Percentiles rank a stretch among this genome's conserved stretches.
Conservation (phyloP, 2,329 filamentous ascomycete species). For the Aspergillus carbonarius region DNA sequence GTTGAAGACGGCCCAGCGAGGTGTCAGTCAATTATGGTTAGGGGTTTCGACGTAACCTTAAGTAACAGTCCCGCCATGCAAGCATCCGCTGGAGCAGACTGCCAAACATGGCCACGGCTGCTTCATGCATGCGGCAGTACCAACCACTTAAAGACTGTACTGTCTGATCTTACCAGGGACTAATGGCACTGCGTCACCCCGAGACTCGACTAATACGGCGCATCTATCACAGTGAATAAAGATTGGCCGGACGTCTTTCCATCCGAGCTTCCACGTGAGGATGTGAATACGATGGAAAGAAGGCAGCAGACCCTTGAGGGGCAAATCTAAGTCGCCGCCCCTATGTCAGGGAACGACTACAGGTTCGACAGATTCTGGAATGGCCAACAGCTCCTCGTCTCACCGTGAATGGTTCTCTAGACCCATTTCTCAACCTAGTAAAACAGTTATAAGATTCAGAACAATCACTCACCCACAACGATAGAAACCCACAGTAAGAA, state of each 20-base stretch:
- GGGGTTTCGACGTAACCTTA: not conserved
- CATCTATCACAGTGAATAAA: no score
- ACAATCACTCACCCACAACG: not conserved
- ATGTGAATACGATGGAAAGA: no score
- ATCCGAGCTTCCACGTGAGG: no score
- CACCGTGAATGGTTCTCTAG: not conserved
- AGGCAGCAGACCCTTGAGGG: no score
- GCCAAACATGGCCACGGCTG: not conserved
- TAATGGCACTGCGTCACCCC: no score
- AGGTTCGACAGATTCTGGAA: no score
- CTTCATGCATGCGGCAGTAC: not conserved
- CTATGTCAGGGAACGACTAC: no score
- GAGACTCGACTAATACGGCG: not conserved
- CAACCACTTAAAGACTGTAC: not conserved
- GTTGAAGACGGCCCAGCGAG: not conserved
- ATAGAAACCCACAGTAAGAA: not conserved
- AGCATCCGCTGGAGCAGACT: not conserved
- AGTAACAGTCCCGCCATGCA: not conserved
- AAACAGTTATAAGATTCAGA: not conserved
- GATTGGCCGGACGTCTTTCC: no score
- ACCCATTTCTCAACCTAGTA: not conserved
- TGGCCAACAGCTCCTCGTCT: not conserved
- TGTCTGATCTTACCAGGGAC: no score
- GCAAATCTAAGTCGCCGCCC: no score
- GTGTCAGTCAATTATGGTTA: not conserved